Conservation (phyloP, 176 grass and related monocot genomes). For the Oryza meyeriana region DNA sequence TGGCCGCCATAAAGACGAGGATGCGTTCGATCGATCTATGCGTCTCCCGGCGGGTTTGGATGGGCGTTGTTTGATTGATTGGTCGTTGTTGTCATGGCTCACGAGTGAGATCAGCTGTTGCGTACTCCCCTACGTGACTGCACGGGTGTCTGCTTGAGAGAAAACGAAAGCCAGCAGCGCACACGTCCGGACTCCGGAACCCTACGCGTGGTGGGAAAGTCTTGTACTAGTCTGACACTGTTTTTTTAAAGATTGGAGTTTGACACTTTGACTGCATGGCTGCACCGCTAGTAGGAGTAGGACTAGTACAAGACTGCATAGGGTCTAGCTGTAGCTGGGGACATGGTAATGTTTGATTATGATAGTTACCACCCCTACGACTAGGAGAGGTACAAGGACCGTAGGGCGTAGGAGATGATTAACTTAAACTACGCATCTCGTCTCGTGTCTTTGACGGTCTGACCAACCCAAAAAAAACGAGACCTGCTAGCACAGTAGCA, state of each 20-base stretch:
- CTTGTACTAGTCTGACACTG: not conserved
- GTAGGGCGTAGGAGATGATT: too few relatives aligned
- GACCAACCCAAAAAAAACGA: not conserved
- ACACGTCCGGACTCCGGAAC: not conserved
- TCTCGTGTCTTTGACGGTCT: too few relatives aligned
- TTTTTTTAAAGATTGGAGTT: not conserved
- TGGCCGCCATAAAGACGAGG: not conserved
- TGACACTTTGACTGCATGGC: not conserved
- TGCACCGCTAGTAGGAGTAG: too few relatives aligned
- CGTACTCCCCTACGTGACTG: not conserved
- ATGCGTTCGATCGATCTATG: not conserved
- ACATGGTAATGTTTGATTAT: not conserved
- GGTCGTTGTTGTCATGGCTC: not conserved
- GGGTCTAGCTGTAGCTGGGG: too few relatives aligned
- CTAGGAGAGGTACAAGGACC: not conserved
- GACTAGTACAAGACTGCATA: too few relatives aligned
- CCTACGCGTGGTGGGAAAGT: not conserved
- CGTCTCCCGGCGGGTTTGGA: not conserved
- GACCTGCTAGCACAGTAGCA: not conserved
- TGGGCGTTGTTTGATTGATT: not conserved
- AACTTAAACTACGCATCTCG: not conserved
- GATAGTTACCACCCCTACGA: not conserved
- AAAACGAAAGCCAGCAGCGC: not conserved
- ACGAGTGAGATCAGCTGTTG: slow-evolving; percentile 22
- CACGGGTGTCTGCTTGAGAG: not conserved